A percentile compares a stretch with the other conserved stretches of the same genome.
These are phyloP conservation scores for Aspergillus felis DNA, from an alignment of 2,329 filamentous ascomycete genomes.

Conservation along the genomic window DNA sequence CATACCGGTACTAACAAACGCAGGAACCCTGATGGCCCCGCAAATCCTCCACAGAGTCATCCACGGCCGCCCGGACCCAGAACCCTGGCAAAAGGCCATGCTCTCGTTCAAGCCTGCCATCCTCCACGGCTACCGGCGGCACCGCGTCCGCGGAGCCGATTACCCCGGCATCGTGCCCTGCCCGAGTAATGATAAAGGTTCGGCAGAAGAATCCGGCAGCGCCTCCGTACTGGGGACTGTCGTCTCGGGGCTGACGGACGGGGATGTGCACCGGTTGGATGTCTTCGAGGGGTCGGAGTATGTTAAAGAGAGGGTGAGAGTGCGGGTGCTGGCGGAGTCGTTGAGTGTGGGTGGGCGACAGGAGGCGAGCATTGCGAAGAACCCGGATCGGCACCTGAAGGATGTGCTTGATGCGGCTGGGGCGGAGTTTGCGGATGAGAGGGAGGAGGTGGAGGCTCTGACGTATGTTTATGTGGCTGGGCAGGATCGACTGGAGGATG, in stretches of 20 bases:
- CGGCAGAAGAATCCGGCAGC: neutral
- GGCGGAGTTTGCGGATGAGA: conserved; percentile 52
- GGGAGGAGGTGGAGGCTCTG: conserved; percentile 47
- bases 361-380: conserved; percentile 21
- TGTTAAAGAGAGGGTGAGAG: conserved; percentile 48
- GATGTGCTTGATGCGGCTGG: conserved; percentile 44
- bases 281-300: conserved; percentile 79
- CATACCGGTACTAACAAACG: conserved; percentile 3
- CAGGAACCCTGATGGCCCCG: conserved; percentile 71
- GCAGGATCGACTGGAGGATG: conserved; percentile 56
- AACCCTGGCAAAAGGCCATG: conserved; percentile 48
- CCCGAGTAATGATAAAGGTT: neutral
- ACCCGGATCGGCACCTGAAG: conserved; percentile 31
- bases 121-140: conserved; percentile 68
- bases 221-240: conserved; percentile 68
- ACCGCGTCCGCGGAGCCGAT: conserved; percentile 65
- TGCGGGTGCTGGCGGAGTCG: conserved; percentile 36
- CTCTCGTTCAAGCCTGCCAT: conserved; percentile 70
- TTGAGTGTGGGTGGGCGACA: conserved; percentile 20
- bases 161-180: conserved; percentile 70
- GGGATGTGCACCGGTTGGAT: conserved; percentile 72
- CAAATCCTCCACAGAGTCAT: conserved; percentile 83
- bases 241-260: conserved; percentile 72
- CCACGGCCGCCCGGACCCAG: conserved; percentile 56
- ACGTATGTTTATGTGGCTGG: conserved; percentile 62